Percentiles rank a stretch among this genome's conserved stretches.
Evolutionary conservation across 805 yeast genomes (phyloP).

Genomic region (Wickerhamiella alocasiicola): DNA sequence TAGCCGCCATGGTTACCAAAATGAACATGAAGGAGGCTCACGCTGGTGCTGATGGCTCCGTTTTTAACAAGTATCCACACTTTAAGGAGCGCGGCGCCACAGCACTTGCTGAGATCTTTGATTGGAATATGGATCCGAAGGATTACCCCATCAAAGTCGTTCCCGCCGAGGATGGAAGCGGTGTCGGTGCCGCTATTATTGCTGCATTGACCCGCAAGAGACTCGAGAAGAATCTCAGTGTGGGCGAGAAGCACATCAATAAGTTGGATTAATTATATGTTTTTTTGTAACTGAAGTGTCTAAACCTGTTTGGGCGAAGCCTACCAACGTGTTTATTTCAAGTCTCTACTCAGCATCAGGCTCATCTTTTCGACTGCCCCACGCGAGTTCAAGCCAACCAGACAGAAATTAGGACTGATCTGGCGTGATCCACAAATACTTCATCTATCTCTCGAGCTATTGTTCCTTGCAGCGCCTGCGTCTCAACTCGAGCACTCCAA

Average conservation of each 20-base stretch:
- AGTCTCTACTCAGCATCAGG: too few relatives aligned
- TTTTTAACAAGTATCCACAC: conserved; percentile 83
- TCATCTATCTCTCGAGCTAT: too few relatives aligned
- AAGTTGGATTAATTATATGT: too few relatives aligned
- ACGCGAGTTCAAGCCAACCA: too few relatives aligned
- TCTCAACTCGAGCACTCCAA: too few relatives aligned
- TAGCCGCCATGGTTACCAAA: conserved; percentile 86
- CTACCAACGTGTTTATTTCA: too few relatives aligned
- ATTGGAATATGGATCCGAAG: conserved; percentile 45
- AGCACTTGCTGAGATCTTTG: conserved; percentile 80
- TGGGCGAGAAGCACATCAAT: conserved; percentile 20
- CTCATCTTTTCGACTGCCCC: too few relatives aligned
- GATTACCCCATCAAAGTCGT: conserved; percentile 75
- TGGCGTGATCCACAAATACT: too few relatives aligned
- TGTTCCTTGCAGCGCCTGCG: too few relatives aligned
- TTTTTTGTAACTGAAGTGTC: too few relatives aligned
- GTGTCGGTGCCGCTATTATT: conserved; percentile 97
- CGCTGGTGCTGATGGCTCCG: conserved; percentile 97
- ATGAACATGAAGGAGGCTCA: conserved; percentile 57
- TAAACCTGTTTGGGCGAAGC: too few relatives aligned
- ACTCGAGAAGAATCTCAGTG: conserved; percentile 43
- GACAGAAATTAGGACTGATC: too few relatives aligned
- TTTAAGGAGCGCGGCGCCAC: conserved; percentile 81
- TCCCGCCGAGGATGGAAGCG: conserved; percentile 96
- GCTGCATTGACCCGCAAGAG: conserved; percentile 88